Evolutionary conservation across 495 filamentous ascomycete genomes (phyloP), one percentile per base, ranked within the genome.

Genomic region (Collariella sp.): DNA sequence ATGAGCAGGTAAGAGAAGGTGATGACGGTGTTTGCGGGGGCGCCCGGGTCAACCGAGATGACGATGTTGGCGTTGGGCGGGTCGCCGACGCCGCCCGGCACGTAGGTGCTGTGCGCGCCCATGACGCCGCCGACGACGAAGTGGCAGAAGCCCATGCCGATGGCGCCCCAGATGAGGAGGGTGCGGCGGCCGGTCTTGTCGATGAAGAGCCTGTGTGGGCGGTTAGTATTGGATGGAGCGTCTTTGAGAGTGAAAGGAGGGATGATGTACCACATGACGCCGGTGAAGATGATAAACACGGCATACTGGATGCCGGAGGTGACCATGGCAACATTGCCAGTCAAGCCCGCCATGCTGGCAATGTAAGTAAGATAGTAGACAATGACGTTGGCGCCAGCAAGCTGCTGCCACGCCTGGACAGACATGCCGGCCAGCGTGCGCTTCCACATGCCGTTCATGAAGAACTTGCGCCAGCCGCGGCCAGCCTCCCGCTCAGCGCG

Each of bases 341-440:
- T 68, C 4, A 83, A 71, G 46, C 76, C 72, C 1, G 81, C 80
- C 84, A 89, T 89, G 43, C 79, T 60, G 57, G 87, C 86, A 42
- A 89, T 80, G 61, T 87, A 86, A 3, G 82, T 82, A 9, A 87
- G 78, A 52, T 88, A 86, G 69, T 86, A 85, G 53, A 83, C 83
- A 48, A 83, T 81, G 23, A 83, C 79, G 58, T 87, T 87, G 1
- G 80, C 83, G 5, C 86, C 86, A 7, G 75, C 72, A 20, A 89
- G 56, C 61, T 90, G 86, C 70, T 72, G 68, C 70, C 71, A 71
- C 3, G 67, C 67, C 56, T 91, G 85, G 3, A 87, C 83, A 24
- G 76, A 72, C 66, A 77, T 79, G 45, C 86, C 86, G 15, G 83
- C 83, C 46, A 88, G 60, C 13, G 86, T 88, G 3, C 86, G 77